These are phyloP conservation scores for Hypoxylon rubiginosum DNA, from an alignment of 2,329 filamentous ascomycete genomes.

Conservation along the genomic window DNA sequence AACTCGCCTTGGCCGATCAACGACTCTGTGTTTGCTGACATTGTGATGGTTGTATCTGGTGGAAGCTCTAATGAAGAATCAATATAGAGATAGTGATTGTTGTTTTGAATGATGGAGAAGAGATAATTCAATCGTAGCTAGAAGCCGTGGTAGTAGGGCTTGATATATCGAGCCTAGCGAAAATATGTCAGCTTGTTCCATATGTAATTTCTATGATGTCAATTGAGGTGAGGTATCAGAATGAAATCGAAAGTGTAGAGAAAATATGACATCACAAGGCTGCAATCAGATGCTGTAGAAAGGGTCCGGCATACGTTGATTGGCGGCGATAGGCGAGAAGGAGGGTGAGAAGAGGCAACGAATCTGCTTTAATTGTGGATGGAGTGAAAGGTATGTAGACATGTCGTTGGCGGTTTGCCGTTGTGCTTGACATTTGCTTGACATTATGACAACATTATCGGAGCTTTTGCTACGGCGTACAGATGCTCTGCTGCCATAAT, in stretches of 20 bases:
- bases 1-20: conserved; percentile 70
- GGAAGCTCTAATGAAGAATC: background rate
- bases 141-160: background rate
- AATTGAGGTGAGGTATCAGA: conserved; percentile 11
- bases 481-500: conserved; percentile 12
- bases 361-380: conserved; percentile 22
- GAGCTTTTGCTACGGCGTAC: conserved; percentile 35
- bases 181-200: background rate
- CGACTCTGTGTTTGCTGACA: conserved; percentile 63
- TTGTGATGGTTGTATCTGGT: conserved; percentile 20
- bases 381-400: conserved; percentile 1
- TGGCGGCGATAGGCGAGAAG: background rate
- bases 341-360: background rate
- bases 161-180: conserved; percentile 23
- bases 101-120: background rate
- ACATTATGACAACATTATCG: conserved; percentile 35
- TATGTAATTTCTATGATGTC: conserved; percentile 27
- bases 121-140: background rate
- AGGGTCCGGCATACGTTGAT: conserved; percentile 6
- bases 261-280: conserved; percentile 33
- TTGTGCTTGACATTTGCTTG: conserved; percentile 29
- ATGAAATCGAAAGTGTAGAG: background rate
- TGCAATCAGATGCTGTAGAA: conserved; percentile 14
- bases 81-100: background rate
- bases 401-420: background rate